Conservation (phyloP, 2,329 filamentous ascomycete genomes). For the Arthrinium puccinioides region DNA sequence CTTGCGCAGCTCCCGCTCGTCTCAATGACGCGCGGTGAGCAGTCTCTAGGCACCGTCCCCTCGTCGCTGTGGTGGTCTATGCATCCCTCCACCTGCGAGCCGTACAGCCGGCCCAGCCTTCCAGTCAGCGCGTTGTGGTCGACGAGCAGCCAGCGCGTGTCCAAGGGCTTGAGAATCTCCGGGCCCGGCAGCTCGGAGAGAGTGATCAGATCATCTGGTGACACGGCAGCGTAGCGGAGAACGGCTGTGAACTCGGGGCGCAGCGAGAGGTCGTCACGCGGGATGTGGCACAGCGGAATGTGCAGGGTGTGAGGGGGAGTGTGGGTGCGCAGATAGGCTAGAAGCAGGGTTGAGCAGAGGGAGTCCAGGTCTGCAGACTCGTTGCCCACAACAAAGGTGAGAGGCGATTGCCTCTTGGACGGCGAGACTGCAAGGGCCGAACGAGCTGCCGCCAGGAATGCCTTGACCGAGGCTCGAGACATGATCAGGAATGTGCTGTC, state of each 20-base stretch:
- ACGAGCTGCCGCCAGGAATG: slow-evolving; percentile 45
- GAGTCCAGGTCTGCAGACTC: slow-evolving; percentile 74
- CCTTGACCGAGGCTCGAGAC: slow-evolving; percentile 31
- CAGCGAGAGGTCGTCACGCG: slow-evolving; percentile 59
- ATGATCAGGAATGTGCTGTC: too few species aligned
- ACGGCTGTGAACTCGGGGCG: slow-evolving; percentile 66
- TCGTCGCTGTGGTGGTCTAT: slow-evolving; percentile 81
- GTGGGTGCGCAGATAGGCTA: slow-evolving; percentile 66
- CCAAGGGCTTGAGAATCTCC: slow-evolving; percentile 37
- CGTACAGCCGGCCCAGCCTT: slow-evolving; percentile 45
- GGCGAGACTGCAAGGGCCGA: slow-evolving; percentile 36
- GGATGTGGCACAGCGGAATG: slow-evolving; percentile 68
- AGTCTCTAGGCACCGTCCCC: slow-evolving; percentile 34
- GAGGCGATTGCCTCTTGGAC: slow-evolving; percentile 34
- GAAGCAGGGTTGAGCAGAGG: slow-evolving; percentile 64
- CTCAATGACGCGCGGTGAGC: slow-evolving; percentile 53
- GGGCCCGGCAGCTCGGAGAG: slow-evolving; percentile 44
- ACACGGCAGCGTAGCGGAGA: slow-evolving; percentile 52
- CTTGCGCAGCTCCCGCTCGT: slow-evolving; percentile 68
- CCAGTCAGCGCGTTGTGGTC: slow-evolving; percentile 74
- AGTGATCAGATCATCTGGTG: slow-evolving; percentile 57
- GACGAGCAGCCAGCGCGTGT: slow-evolving; percentile 65
- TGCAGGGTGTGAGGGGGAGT: slow-evolving; percentile 48
- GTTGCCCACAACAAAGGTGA: slow-evolving; percentile 60
- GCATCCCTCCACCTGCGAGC: slow-evolving; percentile 49